Conservation (phyloP, 805 yeast genomes). For the Cyberlindnera amylophila region DNA sequence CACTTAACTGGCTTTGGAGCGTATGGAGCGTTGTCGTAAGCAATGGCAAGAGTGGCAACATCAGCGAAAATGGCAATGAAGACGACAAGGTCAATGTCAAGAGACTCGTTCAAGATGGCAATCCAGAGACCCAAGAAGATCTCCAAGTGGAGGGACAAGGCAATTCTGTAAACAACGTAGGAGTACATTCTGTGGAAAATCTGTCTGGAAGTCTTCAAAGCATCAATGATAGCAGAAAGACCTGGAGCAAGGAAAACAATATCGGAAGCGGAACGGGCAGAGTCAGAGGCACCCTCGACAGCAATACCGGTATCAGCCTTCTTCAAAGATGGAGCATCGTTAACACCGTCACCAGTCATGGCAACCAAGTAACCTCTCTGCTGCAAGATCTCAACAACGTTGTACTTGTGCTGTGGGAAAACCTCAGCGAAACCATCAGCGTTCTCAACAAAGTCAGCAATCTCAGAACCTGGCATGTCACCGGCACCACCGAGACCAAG, state of each 20-base stretch:
- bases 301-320: constrained; percentile 97
- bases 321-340: constrained; percentile 96
- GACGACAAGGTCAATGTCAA: constrained; percentile 87
- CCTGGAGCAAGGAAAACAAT: constrained; percentile 95
- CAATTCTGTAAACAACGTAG: constrained; percentile 97
- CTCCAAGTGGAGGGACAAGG: constrained; percentile 91
- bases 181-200: constrained; percentile 99
- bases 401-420: constrained; percentile 97
- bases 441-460: constrained; percentile 95
- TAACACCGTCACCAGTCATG: constrained; percentile 99
- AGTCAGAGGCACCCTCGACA: constrained; percentile 97
- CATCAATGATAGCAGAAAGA: constrained; percentile 91
- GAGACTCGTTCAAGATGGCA: constrained; percentile 83
- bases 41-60: constrained; percentile 95
- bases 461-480: constrained; percentile 95
- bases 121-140: constrained; percentile 94
- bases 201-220: constrained; percentile 91
- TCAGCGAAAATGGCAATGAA: constrained; percentile 97
- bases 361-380: constrained; percentile 96
- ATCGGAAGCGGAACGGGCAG: constrained; percentile 96
- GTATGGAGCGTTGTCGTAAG: constrained; percentile 96
- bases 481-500: constrained; percentile 91
- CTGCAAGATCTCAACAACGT: constrained; percentile 93
- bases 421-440: constrained; percentile 99
- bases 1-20: constrained; percentile 92